Percentiles rank a stretch among this genome's conserved stretches.
Conservation (phyloP, 805 yeast genomes). For the Hanseniaspora nectarophila region DNA sequence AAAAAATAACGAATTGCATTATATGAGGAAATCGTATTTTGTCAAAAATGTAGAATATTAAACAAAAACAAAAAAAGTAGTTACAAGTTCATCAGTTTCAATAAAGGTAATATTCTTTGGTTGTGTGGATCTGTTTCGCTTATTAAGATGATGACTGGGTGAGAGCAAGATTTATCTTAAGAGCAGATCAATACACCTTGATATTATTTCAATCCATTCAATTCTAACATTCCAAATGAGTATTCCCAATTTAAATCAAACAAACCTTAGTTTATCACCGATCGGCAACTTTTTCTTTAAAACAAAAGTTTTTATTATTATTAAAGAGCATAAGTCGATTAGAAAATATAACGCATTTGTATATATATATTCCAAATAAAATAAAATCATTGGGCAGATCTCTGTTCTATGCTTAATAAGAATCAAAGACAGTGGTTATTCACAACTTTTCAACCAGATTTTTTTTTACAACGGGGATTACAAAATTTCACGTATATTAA, state of each 20-base stretch:
- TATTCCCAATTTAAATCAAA: too few species aligned
- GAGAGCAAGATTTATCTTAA: conserved; percentile 11
- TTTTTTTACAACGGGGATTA: neutral
- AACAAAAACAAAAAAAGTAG: neutral
- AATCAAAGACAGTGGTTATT: neutral
- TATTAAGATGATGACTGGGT: conserved; percentile 7
- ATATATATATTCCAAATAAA: conserved; percentile 5
- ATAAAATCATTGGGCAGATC: neutral
- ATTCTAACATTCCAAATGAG: neutral
- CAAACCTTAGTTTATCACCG: neutral
- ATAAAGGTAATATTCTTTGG: neutral
- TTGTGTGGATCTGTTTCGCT: neutral
- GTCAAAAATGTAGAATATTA: too few species aligned
- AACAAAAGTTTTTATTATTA: too few species aligned
- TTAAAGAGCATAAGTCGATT: too few species aligned
- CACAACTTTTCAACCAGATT: too few species aligned
- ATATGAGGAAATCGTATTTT: neutral
- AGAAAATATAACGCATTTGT: neutral
- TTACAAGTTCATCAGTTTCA: neutral
- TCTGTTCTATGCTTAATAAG: neutral
- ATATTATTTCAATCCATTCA: too few species aligned
- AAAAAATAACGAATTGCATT: neutral
- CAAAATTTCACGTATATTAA: too few species aligned
- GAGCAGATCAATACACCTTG: too few species aligned
- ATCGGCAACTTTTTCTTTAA: neutral